A percentile compares a stretch with the other conserved stretches of the same genome.
These are phyloP conservation scores for Trametes versicolor DNA, from an alignment of 1,284 basidiomycete species.

Conservation along the genomic window DNA sequence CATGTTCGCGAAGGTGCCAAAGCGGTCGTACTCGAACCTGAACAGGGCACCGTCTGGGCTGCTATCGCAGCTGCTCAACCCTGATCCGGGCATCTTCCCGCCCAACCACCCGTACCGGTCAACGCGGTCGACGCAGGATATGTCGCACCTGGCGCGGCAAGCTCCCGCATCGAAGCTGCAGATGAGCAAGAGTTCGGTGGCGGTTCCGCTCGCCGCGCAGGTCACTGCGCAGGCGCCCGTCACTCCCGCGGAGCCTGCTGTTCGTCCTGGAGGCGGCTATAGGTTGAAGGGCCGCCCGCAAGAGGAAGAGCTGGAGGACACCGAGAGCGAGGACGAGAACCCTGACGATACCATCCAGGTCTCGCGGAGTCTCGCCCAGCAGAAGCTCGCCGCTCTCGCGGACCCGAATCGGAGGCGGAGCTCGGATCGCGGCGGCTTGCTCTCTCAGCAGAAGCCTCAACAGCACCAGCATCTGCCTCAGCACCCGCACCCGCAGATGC, in stretches of 20 bases:
- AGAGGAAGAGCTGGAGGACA: slow-evolving; percentile 74
- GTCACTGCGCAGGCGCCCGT: slow-evolving; percentile 51
- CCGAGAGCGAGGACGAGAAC: slow-evolving; percentile 64
- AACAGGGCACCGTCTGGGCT: slow-evolving; percentile 65
- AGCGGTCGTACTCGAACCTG: slow-evolving; percentile 69
- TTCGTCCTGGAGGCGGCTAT: slow-evolving; percentile 49
- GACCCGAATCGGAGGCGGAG: slow-evolving; percentile 46
- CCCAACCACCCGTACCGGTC: slow-evolving; percentile 64
- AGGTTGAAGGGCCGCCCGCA: slow-evolving; percentile 71
- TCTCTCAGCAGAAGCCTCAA: slow-evolving; percentile 31
- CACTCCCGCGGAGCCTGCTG: slow-evolving; percentile 2
- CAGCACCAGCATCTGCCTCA: slow-evolving; percentile 13
- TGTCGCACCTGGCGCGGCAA: slow-evolving; percentile 44
- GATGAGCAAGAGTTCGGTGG: slow-evolving; percentile 72
- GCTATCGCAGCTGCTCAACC: slow-evolving; percentile 75
- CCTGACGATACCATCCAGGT: slow-evolving; percentile 59
- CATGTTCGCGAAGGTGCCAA: slow-evolving; percentile 82
- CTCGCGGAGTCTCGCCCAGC: slow-evolving; percentile 70
- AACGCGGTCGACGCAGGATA: slow-evolving; percentile 60
- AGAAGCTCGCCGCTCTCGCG: slow-evolving; percentile 64
- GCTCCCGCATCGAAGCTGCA: slow-evolving; percentile 47
- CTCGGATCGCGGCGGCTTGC: slow-evolving; percentile 40
- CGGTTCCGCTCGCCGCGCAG: slow-evolving; percentile 69
- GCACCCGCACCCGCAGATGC: slow-evolving; percentile 19
- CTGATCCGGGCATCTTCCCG: slow-evolving; percentile 69